Evolutionary conservation across 2,329 filamentous ascomycete species (phyloP), one percentile per base, ranked within the genome.

Genomic region (Hymenoscyphus albidus): DNA sequence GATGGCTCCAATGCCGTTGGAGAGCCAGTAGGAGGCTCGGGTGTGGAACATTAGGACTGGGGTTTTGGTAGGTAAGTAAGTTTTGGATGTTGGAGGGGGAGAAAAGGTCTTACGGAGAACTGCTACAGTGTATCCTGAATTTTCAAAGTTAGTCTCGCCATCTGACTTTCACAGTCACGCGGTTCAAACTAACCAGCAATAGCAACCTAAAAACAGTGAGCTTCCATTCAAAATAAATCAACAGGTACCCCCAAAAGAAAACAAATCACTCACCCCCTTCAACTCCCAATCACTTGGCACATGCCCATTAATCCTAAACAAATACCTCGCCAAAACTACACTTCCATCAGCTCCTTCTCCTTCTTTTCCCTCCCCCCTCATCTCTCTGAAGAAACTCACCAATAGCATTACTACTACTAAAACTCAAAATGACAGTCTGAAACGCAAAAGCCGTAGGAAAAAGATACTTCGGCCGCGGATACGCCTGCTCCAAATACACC

Each of bases 401-500:
- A 81, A 90, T 83, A 0, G 86, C 81, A 73, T 90, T 90, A 51
- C 85, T 84, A 68, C 85, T 88, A 67, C 83, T 85, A 68, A 90
- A 90, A 0, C 87, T 88, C 3, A 90, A 76, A 1, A 88, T 73
- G 1, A 90, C 85, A 0, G 82, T 81, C 71, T 88, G 85, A 2
- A 88, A 82, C 0, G 88, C 88, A 71, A 88, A 90, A 0, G 85
- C 79, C 0, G 85, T 84, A 0, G 87, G 86, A 59, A 90, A 85
- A 65, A 90, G 81, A 71, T 85, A 88, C 62, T 80, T 82, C 0
- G 88, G 88, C 0, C 85, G 80, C 0, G 87, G 87, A 67, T 83
- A 91, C 0, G 86, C 84, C 70, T 90, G 88, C 69, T 90, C 88
- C 0, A 90, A 80, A 68, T 89, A 90, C 0, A 88, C 87, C 0